A percentile compares a stretch with the other conserved stretches of the same genome.
These are phyloP conservation scores for Clonostachys chloroleuca DNA, from an alignment of 2,329 filamentous ascomycete genomes.

Conservation along the genomic window DNA sequence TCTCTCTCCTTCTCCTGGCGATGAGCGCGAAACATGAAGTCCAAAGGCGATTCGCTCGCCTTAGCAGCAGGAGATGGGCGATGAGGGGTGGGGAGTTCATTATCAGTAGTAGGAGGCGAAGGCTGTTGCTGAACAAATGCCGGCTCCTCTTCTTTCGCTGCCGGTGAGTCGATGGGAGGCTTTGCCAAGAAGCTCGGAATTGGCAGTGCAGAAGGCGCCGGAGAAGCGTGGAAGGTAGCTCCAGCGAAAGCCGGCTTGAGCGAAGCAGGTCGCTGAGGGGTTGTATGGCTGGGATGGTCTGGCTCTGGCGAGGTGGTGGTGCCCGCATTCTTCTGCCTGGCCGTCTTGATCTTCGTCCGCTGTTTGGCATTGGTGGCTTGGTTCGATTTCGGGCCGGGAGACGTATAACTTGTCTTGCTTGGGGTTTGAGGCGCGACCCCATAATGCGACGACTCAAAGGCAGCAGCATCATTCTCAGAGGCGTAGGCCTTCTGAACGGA, in stretches of 20 bases:
- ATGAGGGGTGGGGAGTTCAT: slow-evolving; percentile 40
- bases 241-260: slow-evolving; percentile 73
- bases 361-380: slow-evolving; percentile 10
- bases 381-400: slow-evolving; percentile 9
- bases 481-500: slow-evolving; percentile 50
- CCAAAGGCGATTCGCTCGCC: slow-evolving; percentile 62
- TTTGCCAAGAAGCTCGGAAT: slow-evolving; percentile 84
- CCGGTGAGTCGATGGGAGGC: slow-evolving; percentile 63
- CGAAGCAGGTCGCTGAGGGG: slow-evolving; percentile 29
- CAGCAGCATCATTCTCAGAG: slow-evolving; percentile 48
- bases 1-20: slow-evolving; percentile 68
- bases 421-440: slow-evolving; percentile 39
- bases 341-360: slow-evolving; percentile 10
- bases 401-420: slow-evolving; percentile 23
- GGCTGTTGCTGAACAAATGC: slow-evolving; percentile 24
- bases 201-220: slow-evolving; percentile 83
- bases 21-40: slow-evolving; percentile 87
- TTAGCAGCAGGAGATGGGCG: slow-evolving; percentile 23
- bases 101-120: slow-evolving; percentile 48
- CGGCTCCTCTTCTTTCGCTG: not conserved
- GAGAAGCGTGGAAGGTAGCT: slow-evolving; percentile 91
- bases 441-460: slow-evolving; percentile 22
- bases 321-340: slow-evolving; percentile 6
- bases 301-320: not conserved
- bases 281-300: slow-evolving; percentile 24